A percentile compares a stretch with the other conserved stretches of the same genome.
phyloP scores from a whole-genome alignment of 345 rosid species.

The Nasturtium officinale region DNA sequence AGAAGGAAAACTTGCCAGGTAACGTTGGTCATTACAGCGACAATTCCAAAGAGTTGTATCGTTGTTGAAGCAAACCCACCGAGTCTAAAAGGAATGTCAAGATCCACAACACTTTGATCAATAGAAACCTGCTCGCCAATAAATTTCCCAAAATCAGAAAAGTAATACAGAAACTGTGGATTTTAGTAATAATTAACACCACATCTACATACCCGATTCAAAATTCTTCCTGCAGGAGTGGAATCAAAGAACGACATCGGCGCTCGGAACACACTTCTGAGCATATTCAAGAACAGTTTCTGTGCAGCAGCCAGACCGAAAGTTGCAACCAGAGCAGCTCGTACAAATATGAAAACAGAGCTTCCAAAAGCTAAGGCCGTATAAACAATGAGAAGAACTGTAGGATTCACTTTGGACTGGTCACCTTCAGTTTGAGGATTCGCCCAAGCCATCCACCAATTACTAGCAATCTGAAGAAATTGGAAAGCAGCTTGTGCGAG shows the following conservation, averaged over 20 bases:
- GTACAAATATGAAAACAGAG: conserved; percentile 87
- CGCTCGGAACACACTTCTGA: conserved; percentile 88
- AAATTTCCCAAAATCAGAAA: conserved; percentile 3
- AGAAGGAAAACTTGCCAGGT: conserved; percentile 99
- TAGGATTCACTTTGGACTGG: conserved; percentile 75
- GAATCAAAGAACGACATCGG: conserved; percentile 99
- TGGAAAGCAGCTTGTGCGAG: conserved; percentile 87
- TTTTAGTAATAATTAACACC: neutral
- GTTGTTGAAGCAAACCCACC: conserved; percentile 99
- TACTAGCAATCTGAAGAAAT: conserved; percentile 97
- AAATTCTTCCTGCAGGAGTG: conserved; percentile 95
- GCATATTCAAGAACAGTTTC: conserved; percentile 89
- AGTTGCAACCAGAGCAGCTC: conserved; percentile 98
- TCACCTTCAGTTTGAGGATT: conserved; percentile 98
- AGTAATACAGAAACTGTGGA: neutral
- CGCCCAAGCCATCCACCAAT: conserved; percentile 99
- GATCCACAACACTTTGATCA: conserved; percentile 99
- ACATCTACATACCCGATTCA: conserved; percentile 78
- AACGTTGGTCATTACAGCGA: conserved; percentile 91
- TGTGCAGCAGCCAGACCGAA: conserved; percentile 99
- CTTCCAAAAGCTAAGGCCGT: conserved; percentile 99
- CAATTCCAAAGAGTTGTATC: conserved; percentile 93
- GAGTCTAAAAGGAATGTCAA: conserved; percentile 98
- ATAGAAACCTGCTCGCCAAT: conserved; percentile 72
- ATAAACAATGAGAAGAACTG: conserved; percentile 82